Evolutionary conservation across 2,329 filamentous ascomycete species (phyloP).

Genomic region (Arachnomyces sp.): DNA sequence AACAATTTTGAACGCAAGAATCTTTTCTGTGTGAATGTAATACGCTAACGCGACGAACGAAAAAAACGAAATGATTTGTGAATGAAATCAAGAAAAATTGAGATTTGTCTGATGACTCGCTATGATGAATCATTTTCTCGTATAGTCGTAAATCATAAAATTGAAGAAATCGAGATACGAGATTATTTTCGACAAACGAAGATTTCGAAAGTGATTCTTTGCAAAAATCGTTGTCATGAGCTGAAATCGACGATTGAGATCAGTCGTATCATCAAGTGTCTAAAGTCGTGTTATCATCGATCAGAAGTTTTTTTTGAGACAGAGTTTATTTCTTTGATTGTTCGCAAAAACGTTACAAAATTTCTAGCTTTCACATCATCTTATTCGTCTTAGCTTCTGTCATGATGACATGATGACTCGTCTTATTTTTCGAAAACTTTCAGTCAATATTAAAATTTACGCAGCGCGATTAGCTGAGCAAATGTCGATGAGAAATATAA

Average conservation of each 20-base stretch:
- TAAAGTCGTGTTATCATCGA: too few relatives aligned
- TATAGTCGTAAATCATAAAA: constrained; percentile 76
- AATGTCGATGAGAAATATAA: too few relatives aligned
- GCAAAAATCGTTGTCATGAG: too few relatives aligned
- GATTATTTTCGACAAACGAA: constrained; percentile 38
- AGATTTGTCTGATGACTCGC: constrained; percentile 80
- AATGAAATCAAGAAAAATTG: constrained; percentile 50
- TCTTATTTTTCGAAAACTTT: constrained; percentile 31
- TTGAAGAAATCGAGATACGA: constrained; percentile 47
- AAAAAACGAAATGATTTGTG: constrained; percentile 66
- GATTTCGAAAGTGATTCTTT: constrained; percentile 32
- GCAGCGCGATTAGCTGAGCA: too few relatives aligned
- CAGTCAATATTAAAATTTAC: constrained; percentile 39
- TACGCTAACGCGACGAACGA: constrained; percentile 60
- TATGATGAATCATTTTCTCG: constrained; percentile 66
- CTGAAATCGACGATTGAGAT: too few relatives aligned
- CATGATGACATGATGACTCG: neutral
- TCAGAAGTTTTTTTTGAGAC: too few relatives aligned
- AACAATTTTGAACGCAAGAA: constrained; percentile 64
- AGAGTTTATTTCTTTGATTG: constrained; percentile 29
- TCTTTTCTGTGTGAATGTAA: constrained; percentile 55
- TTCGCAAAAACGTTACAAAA: constrained; percentile 35
- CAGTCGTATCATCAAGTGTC: too few relatives aligned
- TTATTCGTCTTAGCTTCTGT: constrained; percentile 15
- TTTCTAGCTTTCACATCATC: constrained; percentile 36